phyloP scores from a whole-genome alignment of 768 basidiomycete genomes.

The Neoboletus brunneissimus region DNA sequence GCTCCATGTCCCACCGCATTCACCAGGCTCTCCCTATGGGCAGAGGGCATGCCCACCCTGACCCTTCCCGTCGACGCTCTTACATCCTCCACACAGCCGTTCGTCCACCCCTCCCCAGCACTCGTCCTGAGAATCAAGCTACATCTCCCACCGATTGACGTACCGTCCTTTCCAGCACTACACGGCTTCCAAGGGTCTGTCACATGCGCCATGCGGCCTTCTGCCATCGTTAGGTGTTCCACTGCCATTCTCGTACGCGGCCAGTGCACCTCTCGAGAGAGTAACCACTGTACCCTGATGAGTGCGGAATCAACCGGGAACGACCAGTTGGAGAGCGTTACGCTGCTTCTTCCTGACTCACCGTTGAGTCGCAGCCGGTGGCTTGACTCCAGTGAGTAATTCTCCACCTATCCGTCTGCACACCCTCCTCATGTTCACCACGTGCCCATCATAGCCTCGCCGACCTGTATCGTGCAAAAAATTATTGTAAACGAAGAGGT shows the following conservation, averaged over 20 bases:
- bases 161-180: constrained; percentile 50
- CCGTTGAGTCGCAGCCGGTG: constrained; percentile 63
- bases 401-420: constrained; percentile 7
- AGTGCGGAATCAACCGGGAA: constrained; percentile 47
- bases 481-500: constrained; percentile 62
- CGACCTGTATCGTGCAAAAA: constrained; percentile 66
- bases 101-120: constrained; percentile 37
- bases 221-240: constrained; percentile 54
- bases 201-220: constrained; percentile 53
- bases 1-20: constrained; percentile 36
- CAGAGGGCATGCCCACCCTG: constrained; percentile 68
- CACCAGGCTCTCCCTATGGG: constrained; percentile 48
- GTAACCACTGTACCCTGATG: constrained; percentile 36
- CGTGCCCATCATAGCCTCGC: constrained; percentile 40
- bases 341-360: constrained; percentile 65
- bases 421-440: constrained; percentile 27
- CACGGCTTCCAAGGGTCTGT: constrained; percentile 64
- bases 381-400: constrained; percentile 61
- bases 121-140: constrained; percentile 57
- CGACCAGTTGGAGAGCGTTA: constrained; percentile 45
- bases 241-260: constrained; percentile 57
- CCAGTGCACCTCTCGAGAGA: constrained; percentile 52
- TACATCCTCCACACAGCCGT: constrained; percentile 37
- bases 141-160: constrained; percentile 52
- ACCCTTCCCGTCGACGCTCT: constrained; percentile 58